A percentile compares a stretch with the other conserved stretches of the same genome.
Evolutionary conservation across 1,284 basidiomycete species (phyloP).

Genomic region (Xanthoconium separans): DNA sequence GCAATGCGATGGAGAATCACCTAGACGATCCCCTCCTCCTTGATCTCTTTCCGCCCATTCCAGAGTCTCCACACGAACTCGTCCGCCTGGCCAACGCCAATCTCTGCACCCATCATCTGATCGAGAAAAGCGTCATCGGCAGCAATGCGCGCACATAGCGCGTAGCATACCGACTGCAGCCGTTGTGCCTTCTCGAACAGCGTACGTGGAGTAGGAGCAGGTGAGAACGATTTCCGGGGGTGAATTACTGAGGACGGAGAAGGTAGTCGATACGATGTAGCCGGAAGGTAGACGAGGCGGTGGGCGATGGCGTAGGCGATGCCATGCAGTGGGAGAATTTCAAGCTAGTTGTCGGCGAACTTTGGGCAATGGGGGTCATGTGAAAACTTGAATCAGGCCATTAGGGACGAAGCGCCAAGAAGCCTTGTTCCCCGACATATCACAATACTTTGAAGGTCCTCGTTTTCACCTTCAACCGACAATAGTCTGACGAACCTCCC

Average conservation of each 20-base stretch:
- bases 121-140: conserved; percentile 81
- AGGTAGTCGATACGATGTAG: conserved; percentile 43
- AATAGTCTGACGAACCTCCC: conserved; percentile 64
- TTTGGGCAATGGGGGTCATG: conserved; percentile 83
- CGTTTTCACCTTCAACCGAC: no score
- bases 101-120: conserved; percentile 73
- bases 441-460: no score
- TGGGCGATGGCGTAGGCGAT: conserved; percentile 85
- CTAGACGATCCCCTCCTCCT: conserved; percentile 58
- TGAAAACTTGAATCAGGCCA: conserved; percentile 42
- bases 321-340: conserved; percentile 61
- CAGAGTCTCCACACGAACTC: conserved; percentile 86
- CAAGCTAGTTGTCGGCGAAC: conserved; percentile 57
- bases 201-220: conserved; percentile 79
- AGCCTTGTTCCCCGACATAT: no score
- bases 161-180: conserved; percentile 83
- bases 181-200: conserved; percentile 70
- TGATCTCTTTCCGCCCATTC: conserved; percentile 78
- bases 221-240: conserved; percentile 86
- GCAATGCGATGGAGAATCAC: conserved; percentile 22
- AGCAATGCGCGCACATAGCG: no score
- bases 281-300: conserved; percentile 81
- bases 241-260: conserved; percentile 77
- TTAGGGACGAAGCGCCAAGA: no score
- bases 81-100: conserved; percentile 81